A percentile compares a stretch with the other conserved stretches of the same genome.
Evolutionary conservation across 768 basidiomycete species (phyloP).

Genomic region (Leccinum uliginosum): DNA sequence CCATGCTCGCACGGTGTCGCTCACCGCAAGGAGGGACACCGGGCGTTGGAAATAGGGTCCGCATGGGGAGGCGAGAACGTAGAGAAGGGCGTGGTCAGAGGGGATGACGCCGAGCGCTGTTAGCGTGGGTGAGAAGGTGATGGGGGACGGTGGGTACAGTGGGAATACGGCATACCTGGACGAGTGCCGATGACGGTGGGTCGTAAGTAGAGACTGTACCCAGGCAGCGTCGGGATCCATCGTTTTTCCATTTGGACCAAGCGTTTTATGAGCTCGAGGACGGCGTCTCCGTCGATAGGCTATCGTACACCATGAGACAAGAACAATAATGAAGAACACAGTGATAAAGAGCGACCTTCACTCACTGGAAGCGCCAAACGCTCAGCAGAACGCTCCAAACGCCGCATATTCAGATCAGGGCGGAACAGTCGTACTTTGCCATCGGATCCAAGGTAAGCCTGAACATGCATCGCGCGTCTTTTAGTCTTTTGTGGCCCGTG

Average conservation of each 20-base stretch:
- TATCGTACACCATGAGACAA: neutral
- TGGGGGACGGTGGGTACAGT: neutral
- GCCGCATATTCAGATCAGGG: conserved; percentile 80
- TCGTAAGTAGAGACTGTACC: conserved; percentile 83
- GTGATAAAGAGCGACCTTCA: neutral
- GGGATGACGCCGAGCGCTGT: conserved; percentile 66
- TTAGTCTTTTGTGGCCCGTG: neutral
- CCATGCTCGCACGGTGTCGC: conserved; percentile 72
- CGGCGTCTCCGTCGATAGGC: conserved; percentile 43
- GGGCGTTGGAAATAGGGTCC: conserved; percentile 54
- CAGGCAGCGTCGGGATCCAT: conserved; percentile 77
- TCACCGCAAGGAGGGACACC: conserved; percentile 57
- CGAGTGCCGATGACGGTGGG: conserved; percentile 62
- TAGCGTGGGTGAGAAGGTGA: neutral
- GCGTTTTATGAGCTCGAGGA: conserved; percentile 54
- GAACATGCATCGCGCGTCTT: neutral
- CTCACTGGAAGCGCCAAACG: conserved; percentile 72
- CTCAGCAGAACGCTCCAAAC: conserved; percentile 63
- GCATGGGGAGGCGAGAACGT: conserved; percentile 69
- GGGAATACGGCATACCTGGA: conserved; percentile 24
- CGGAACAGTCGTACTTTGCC: conserved; percentile 77
- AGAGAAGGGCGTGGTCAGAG: conserved; percentile 77
- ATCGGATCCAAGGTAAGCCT: conserved; percentile 71
- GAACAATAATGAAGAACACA: neutral
- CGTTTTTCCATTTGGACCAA: conserved; percentile 68